Base-by-base conservation (phyloP, 148 eudicot species). In the Fagopyrum esculentum region DNA sequence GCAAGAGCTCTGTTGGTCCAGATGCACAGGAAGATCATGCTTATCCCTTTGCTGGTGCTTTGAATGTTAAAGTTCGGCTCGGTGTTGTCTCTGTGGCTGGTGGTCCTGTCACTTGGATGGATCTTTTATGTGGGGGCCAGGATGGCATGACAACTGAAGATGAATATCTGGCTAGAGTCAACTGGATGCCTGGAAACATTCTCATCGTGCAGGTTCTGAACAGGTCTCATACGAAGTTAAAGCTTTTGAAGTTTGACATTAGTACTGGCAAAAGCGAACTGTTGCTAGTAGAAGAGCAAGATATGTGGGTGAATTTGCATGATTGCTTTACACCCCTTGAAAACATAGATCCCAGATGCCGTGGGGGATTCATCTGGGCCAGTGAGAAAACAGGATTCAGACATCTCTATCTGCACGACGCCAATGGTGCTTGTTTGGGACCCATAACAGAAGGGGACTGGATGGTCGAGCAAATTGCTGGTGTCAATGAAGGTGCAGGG, bases 1-100 rank as follows among this genome's bases (percentile, higher is more conserved):
- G 98, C 64, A 92, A 90, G 75, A 77, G 87, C 81, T 79, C 90
- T 5, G 89, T 89, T 46, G 98, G 96, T 60, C 76, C 85, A 74
- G 96, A 94, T 51, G 93, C 97, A 71, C 92, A 94, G 80, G 98
- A 94, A 87, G 98, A 94, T 75, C 98, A 94, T 82, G 86, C 98
- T 69, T 94, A 94, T 83, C 98, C 98, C 73, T 94, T 94, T 79
- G 80, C 91, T 12, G 98, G 98, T 57, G 88, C 92, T 73, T 79
- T 86, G 75, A 94, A 94, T 79, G 98, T 84, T 46, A 87, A 81
- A 85, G 97, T 94, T 69, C 87, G 92, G 61, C 88, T 94, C 45
- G 98, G 98, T 9, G 97, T 94, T 22, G 82, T 94, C 51, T 87
- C 96, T 61, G 83, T 80, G 52, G 75, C 84, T 56, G 99, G 97